A percentile compares a stretch with the other conserved stretches of the same genome.
phyloP scores from a whole-genome alignment of 805 yeast genomes.

The Teunomyces lycoperdinae region DNA sequence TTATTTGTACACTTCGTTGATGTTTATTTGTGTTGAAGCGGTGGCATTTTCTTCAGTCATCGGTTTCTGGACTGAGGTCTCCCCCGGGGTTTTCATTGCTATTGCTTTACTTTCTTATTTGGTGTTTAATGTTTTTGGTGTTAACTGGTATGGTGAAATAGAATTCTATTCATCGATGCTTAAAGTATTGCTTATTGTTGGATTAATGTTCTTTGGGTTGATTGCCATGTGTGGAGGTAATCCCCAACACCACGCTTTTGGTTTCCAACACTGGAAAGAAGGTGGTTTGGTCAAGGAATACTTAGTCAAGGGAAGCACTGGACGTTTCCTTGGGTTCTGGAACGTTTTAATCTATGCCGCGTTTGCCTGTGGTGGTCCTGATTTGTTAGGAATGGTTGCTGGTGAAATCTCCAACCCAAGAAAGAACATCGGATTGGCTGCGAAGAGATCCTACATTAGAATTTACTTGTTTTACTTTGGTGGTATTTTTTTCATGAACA shows the following conservation, averaged over 20 bases:
- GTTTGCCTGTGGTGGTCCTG: conserved; percentile 58
- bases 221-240: conserved; percentile 39
- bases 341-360: conserved; percentile 62
- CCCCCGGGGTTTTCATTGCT: conserved; percentile 32
- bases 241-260: conserved; percentile 32
- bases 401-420: conserved; percentile 47
- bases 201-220: conserved; percentile 36
- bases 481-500: conserved; percentile 36
- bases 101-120: conserved; percentile 24
- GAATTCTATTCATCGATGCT: conserved; percentile 47
- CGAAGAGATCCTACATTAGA: conserved; percentile 32
- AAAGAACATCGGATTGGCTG: conserved; percentile 31
- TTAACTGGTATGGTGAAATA: conserved; percentile 52
- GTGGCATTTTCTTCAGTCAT: conserved; percentile 31
- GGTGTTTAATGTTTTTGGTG: conserved; percentile 42
- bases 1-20: conserved; percentile 31
- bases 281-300: conserved; percentile 31
- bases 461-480: conserved; percentile 36
- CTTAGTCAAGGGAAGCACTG: conserved; percentile 47
- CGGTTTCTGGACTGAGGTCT: conserved; percentile 29
- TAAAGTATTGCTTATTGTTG: conserved; percentile 36
- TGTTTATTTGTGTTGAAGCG: conserved; percentile 33
- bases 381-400: conserved; percentile 29
- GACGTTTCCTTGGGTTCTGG: conserved; percentile 63
- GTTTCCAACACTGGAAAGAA: conserved; percentile 33